Base-by-base conservation (phyloP, 2,329 filamentous ascomycete genomes). In the Shiraia sp. region DNA sequence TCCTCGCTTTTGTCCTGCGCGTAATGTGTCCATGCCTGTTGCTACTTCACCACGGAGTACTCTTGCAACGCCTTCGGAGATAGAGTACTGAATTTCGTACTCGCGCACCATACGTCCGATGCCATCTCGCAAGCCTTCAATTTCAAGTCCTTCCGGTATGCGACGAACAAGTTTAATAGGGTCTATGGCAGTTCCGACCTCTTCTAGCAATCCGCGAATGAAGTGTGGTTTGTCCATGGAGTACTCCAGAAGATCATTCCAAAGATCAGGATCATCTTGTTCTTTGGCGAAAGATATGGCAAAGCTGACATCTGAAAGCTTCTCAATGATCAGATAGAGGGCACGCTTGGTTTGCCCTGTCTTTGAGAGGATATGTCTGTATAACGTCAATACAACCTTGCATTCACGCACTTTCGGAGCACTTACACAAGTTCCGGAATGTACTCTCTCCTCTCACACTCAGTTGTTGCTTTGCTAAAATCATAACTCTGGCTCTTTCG, bases 161-260 rank as follows among this genome's bases (percentile, higher is more conserved):
- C 91, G 83, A 10, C 88, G 80, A 5, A 99, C 89, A 3, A 99
- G 81, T 12, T 86, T 87, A 49, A 97, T 92, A 0, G 93, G 93
- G 60, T 97, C 86, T 60, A 99, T 93, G 1, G 90, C 83, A 1
- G 91, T 97, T 25, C 93, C 93, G 1, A 96, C 92, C 72, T 97
- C 90, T 60, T 96, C 90, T 0, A 99, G 81, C 3, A 99, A 75
- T 0, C 88, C 91, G 10, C 89, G 86, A 54, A 99, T 97, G 72
- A 99, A 99, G 28, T 83, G 83, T 1, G 93, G 93, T 63, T 96
- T 96, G 72, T 96, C 90, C 93, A 99, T 97, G 47, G 88, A 92
- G 69, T 97, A 97, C 56, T 92, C 84, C 5, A 99, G 80, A 6
- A 99, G 78, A 61, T 97, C 91, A 51, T 96, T 88, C 93, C 93